Evolutionary conservation across 805 yeast genomes (phyloP), one percentile per base, ranked within the genome.

Genomic region (Candida glaebosa): DNA sequence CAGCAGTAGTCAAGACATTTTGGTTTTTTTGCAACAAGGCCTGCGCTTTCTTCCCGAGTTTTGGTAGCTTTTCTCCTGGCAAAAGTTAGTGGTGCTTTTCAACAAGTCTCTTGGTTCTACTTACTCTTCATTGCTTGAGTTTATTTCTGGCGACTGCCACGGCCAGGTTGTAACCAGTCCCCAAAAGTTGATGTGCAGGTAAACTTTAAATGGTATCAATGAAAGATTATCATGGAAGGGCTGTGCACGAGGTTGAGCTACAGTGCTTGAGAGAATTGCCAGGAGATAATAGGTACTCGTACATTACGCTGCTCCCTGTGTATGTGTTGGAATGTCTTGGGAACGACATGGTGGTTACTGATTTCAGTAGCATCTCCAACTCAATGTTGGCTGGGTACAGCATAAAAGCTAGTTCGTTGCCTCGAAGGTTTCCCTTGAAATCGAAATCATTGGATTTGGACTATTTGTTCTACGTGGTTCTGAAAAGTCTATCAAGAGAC

Each of bases 1-100:
- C 78, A 0, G 75, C 68, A 1, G 79, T 70, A 4, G 61, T 56
- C 4, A 74, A 73, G 8, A 18, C 9, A 10, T 22, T 10, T 10
- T 22, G 26, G 6, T 22, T 22, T 22, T 22, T 22, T 10, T 22
- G 26, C 10, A 22, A 22, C 26, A 22, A 22, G 12, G 31, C 16
- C 31, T 28, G 31, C 14, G 31, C 16, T 19, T n/a, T 20, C 19
- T 24, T 38, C n/a, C 19, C 19, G 5, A 18, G n/a, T 5, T 16
- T 12, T 16, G 7, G 9, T 6, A 33, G 9, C 7, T 5, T 33
- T 17, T 12, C 17, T 10, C 18, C 18, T 10, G 22, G 4, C 4
- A 10, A 5, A 12, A 4, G 38, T 35, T 35, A 22, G 19, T 35
- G 5, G n/a, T 35, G 9, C 17, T 8, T 31, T 14, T n/a, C n/a